Conservation (phyloP, 2,329 filamentous ascomycete species). For the Chaetomium strumarium region DNA sequence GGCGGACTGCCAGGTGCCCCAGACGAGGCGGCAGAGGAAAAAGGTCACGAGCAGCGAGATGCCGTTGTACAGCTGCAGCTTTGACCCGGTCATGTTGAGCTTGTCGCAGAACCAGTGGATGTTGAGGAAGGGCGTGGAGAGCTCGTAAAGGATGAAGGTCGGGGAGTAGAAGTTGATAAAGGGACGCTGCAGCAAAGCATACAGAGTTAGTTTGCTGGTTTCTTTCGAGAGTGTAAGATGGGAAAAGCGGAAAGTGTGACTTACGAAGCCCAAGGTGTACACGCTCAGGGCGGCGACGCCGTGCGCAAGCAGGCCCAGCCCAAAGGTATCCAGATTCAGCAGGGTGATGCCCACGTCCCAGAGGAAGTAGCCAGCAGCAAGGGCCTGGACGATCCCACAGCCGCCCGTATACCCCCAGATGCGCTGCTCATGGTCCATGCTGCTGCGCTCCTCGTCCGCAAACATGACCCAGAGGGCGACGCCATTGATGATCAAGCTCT, state of each 20-base stretch:
- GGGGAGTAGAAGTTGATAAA: conserved; percentile 79
- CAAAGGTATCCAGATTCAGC: conserved; percentile 65
- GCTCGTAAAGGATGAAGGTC: conserved; percentile 80
- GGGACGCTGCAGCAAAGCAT: conserved; percentile 52
- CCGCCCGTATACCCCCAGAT: conserved; percentile 74
- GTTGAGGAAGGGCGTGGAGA: conserved; percentile 79
- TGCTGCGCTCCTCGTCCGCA: conserved; percentile 59
- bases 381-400: conserved; percentile 65
- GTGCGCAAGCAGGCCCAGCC: conserved; percentile 70
- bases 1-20: conserved; percentile 67
- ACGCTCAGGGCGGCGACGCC: conserved; percentile 68
- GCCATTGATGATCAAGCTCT: conserved; percentile 65
- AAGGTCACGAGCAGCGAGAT: conserved; percentile 66
- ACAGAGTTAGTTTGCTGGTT: background rate
- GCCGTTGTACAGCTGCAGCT: conserved; percentile 71
- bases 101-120: conserved; percentile 93
- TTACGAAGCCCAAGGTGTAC: conserved; percentile 73
- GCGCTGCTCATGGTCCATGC: conserved; percentile 61
- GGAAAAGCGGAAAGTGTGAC: conserved; percentile 31
- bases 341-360: conserved; percentile 73
- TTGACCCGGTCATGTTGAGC: conserved; percentile 69
- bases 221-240: background rate
- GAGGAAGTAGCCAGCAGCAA: conserved; percentile 76
- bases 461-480: conserved; percentile 71
- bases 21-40: conserved; percentile 70